These are phyloP conservation scores for Didymella exigua DNA, from an alignment of 2,329 filamentous ascomycete genomes.

Conservation along the genomic window DNA sequence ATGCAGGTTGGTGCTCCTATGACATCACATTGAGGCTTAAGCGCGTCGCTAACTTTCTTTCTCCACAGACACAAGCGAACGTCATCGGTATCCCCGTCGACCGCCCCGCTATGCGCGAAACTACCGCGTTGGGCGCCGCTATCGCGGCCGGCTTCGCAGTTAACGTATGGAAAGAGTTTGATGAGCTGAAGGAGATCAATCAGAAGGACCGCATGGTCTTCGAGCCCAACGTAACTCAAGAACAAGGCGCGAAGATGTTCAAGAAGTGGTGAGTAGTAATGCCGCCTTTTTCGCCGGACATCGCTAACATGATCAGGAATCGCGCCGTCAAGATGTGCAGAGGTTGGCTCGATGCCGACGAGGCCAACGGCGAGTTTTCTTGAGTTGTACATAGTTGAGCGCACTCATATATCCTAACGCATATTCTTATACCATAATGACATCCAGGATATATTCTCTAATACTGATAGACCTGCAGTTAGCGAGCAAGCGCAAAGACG, in stretches of 20 bases:
- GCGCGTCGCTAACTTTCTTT: constrained; percentile 22
- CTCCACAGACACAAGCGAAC: constrained; percentile 73
- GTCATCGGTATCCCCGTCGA: constrained; percentile 83
- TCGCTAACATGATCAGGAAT: constrained; percentile 2
- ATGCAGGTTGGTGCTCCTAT: constrained; percentile 66
- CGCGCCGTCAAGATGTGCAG: constrained; percentile 75
- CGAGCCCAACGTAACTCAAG: constrained; percentile 65
- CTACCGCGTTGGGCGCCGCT: constrained; percentile 84
- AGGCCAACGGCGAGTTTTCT: constrained; percentile 43
- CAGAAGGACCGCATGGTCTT: constrained; percentile 72
- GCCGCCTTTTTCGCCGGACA: not conserved
- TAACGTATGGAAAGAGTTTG: constrained; percentile 76
- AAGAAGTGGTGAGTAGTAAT: constrained; percentile 61
- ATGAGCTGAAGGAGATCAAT: constrained; percentile 76
- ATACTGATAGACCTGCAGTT: not conserved
- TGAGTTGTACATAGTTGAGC: constrained; percentile 22
- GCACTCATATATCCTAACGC: constrained; percentile 11
- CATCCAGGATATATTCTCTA: not conserved
- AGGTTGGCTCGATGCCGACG: constrained; percentile 67
- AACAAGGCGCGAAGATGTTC: constrained; percentile 68
- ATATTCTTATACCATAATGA: not conserved
- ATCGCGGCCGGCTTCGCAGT: constrained; percentile 88
- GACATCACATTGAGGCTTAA: constrained; percentile 6
- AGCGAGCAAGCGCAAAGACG: not conserved
- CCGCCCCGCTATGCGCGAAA: constrained; percentile 87